Percentiles rank a stretch among this genome's conserved stretches.
Conservation (phyloP, 495 filamentous ascomycete species). For the Articulospora tetracladia region DNA sequence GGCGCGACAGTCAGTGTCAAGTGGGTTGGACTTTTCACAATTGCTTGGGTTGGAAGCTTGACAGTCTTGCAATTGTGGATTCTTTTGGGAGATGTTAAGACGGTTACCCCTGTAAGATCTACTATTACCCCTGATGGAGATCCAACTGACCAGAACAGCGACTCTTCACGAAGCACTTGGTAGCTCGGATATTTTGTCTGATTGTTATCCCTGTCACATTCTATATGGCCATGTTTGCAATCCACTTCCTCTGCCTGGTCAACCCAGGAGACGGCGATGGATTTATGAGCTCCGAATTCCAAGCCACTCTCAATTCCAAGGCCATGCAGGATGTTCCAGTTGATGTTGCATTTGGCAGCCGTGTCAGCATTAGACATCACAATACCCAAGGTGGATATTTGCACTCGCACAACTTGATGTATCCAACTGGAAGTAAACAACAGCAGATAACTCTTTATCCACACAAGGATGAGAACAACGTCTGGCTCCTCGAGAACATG, state of each 20-base stretch:
- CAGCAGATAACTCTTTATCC: slow-evolving; percentile 98
- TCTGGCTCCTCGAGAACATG: slow-evolving; percentile 90
- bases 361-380: slow-evolving; percentile 80
- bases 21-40: slow-evolving; percentile 98
- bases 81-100: slow-evolving; percentile 81
- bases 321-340: slow-evolving; percentile 92
- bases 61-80: slow-evolving; percentile 93
- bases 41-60: slow-evolving; percentile 94
- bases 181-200: slow-evolving; percentile 86
- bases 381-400: slow-evolving; percentile 98
- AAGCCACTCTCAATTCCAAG: slow-evolving; percentile 94
- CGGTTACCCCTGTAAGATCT: slow-evolving; percentile 57
- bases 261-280: slow-evolving; percentile 98
- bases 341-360: slow-evolving; percentile 85
- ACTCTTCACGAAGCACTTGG: slow-evolving; percentile 90
- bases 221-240: slow-evolving; percentile 93
- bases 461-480: slow-evolving; percentile 98
- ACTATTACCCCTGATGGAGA: not conserved
- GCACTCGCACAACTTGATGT: slow-evolving; percentile 96
- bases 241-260: slow-evolving; percentile 87
- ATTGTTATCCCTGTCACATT: slow-evolving; percentile 86
- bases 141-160: slow-evolving; percentile 22
- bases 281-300: slow-evolving; percentile 99
- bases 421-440: slow-evolving; percentile 94
- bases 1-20: slow-evolving; percentile 95